phyloP scores from a whole-genome alignment of 78 protist genomes.

The Fonticula alba region DNA sequence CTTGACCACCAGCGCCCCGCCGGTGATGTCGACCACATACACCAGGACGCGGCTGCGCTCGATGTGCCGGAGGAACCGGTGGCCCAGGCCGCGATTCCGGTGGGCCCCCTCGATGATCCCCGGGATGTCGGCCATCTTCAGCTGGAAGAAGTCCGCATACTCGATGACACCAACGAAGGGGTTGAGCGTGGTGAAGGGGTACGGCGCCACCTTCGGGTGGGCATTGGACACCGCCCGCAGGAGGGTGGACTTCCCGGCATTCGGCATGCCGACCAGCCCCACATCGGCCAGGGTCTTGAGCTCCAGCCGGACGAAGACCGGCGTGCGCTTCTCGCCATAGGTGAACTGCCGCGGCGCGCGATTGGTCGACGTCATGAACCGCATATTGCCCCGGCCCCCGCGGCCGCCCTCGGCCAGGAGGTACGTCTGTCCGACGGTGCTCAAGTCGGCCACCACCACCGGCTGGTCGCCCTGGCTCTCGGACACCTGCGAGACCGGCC shows the following conservation, averaged over 20 bases:
- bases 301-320: not conserved
- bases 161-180: slow-evolving; percentile 4
- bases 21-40: slow-evolving; percentile 10
- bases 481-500: not conserved
- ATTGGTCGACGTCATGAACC: not conserved
- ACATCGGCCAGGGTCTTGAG: slow-evolving; percentile 22
- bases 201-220: slow-evolving; percentile 18
- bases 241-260: slow-evolving; percentile 26
- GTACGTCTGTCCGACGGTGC: not conserved
- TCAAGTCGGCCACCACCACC: not conserved
- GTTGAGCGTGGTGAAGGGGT: slow-evolving; percentile 37
- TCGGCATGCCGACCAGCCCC: slow-evolving; percentile 27
- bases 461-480: not conserved
- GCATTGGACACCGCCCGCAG: slow-evolving; percentile 4
- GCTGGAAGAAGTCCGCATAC: not conserved
- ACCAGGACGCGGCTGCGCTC: slow-evolving; percentile 5
- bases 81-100: slow-evolving; percentile 15
- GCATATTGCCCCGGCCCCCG: not conserved
- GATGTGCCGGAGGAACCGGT: slow-evolving; percentile 17
- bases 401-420: not conserved
- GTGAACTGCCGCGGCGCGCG: not conserved
- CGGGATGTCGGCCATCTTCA: slow-evolving; percentile 18
- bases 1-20: not conserved
- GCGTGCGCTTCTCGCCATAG: not conserved
- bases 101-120: slow-evolving; percentile 29